phyloP scores from a whole-genome alignment of 441 rosid species.

The Bruguiera hainesii region DNA sequence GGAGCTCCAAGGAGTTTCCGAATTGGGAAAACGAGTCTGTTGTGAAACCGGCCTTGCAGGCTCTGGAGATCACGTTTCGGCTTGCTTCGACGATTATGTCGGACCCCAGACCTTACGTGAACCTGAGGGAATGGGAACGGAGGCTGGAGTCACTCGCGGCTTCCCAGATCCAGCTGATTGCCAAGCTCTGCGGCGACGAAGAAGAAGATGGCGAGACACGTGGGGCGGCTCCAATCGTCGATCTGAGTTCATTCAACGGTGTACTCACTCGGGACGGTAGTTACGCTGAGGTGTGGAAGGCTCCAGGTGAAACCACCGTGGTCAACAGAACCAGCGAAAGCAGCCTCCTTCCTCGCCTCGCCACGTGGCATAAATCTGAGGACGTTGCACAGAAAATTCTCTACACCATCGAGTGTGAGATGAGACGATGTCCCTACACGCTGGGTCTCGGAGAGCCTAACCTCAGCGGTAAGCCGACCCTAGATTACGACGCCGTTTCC shows the following conservation, averaged over 20 bases:
- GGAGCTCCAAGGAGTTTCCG: conserved; percentile 57
- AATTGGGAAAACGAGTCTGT: conserved; percentile 57
- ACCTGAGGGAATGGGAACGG: conserved; percentile 68
- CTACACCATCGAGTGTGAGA: conserved; percentile 67
- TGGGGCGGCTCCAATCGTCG: conserved; percentile 45
- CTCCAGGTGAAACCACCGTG: conserved; percentile 41
- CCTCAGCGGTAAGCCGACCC: conserved; percentile 60
- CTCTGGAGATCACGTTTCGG: conserved; percentile 73
- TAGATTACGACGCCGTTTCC: conserved; percentile 81
- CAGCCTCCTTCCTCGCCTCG: conserved; percentile 74
- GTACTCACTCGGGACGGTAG: conserved; percentile 46
- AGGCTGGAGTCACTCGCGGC: conserved; percentile 64
- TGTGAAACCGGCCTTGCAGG: conserved; percentile 69
- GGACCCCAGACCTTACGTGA: conserved; percentile 65
- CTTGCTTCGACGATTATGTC: conserved; percentile 54
- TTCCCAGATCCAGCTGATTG: conserved; percentile 58
- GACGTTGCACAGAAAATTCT: conserved; percentile 58
- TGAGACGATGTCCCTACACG: conserved; percentile 69
- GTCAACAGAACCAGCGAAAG: conserved; percentile 54
- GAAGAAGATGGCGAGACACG: conserved; percentile 34
- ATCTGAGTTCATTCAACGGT: conserved; percentile 34
- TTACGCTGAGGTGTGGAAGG: conserved; percentile 60
- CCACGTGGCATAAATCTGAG: conserved; percentile 74
- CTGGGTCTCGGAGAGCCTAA: conserved; percentile 85
- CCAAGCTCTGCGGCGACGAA: conserved; percentile 53